Conservation (phyloP, 768 basidiomycete species). For the Pulveroboletus sp. region DNA sequence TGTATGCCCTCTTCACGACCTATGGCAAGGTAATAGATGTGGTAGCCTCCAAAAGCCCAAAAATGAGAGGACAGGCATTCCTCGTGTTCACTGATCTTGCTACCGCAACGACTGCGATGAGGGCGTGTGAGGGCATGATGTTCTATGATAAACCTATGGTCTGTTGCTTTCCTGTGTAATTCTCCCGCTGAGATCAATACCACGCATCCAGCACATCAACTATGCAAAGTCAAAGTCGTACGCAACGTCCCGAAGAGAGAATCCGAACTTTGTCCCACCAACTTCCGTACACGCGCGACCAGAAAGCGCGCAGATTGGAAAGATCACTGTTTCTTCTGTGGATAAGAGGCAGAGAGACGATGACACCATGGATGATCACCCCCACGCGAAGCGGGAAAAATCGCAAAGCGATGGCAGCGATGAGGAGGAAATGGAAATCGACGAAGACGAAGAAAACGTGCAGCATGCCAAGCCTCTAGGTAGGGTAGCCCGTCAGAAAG, state of each 20-base stretch:
- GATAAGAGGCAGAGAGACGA: slow-evolving; percentile 71
- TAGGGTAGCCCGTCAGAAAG: slow-evolving; percentile 34
- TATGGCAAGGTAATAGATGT: slow-evolving; percentile 94
- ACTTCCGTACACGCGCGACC: slow-evolving; percentile 57
- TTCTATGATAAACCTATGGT: slow-evolving; percentile 94
- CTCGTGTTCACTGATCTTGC: slow-evolving; percentile 92
- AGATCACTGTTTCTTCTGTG: slow-evolving; percentile 29
- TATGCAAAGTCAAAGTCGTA: slow-evolving; percentile 90
- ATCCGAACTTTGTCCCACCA: slow-evolving; percentile 77
- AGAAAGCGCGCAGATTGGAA: slow-evolving; percentile 38
- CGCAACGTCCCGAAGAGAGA: slow-evolving; percentile 73
- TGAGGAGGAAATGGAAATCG: slow-evolving; percentile 92
- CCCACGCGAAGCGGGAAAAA: slow-evolving; percentile 65
- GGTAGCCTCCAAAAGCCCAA: slow-evolving; percentile 78
- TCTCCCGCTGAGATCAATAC: slow-evolving; percentile 8
- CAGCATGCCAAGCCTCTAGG: slow-evolving; percentile 39
- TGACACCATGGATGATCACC: slow-evolving; percentile 47
- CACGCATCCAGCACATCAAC: slow-evolving; percentile 63
- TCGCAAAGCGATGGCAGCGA: slow-evolving; percentile 58
- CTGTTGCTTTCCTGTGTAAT: slow-evolving; percentile 30
- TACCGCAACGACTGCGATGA: slow-evolving; percentile 86
- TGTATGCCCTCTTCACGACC: slow-evolving; percentile 87
- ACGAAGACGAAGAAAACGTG: slow-evolving; percentile 72
- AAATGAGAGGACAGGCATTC: slow-evolving; percentile 93
- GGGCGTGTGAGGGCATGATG: slow-evolving; percentile 86